Conservation (phyloP, 345 rosid species). For the Salix suchowensis region DNA sequence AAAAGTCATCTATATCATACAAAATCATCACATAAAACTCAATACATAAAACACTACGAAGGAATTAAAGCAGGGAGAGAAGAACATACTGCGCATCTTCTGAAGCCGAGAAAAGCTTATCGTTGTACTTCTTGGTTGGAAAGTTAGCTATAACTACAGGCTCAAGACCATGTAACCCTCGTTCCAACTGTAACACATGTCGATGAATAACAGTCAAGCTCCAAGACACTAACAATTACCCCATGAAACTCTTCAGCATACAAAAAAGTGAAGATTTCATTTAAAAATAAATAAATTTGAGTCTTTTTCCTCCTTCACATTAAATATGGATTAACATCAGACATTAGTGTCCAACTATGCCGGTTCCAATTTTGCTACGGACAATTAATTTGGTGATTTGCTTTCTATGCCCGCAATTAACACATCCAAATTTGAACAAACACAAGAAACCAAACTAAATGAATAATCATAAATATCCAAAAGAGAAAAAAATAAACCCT, state of each 20-base stretch:
- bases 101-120: slow-evolving; percentile 43
- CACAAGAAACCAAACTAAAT: neutral
- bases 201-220: neutral
- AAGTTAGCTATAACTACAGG: slow-evolving; percentile 58
- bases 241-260: slow-evolving; percentile 1
- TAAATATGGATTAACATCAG: neutral
- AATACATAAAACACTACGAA: neutral
- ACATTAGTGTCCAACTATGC: neutral
- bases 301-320: neutral
- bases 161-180: slow-evolving; percentile 67
- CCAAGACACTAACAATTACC: neutral
- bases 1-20: neutral
- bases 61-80: slow-evolving; percentile 7
- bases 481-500: neutral
- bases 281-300: neutral
- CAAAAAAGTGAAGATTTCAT: neutral
- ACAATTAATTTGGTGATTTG: neutral
- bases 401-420: neutral
- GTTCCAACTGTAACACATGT: slow-evolving; percentile 48
- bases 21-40: neutral
- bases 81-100: slow-evolving; percentile 66
- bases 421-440: neutral
- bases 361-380: neutral
- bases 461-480: neutral
- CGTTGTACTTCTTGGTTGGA: slow-evolving; percentile 55